A percentile compares a stretch with the other conserved stretches of the same genome.
These are phyloP conservation scores for Moesziomyces antarcticus DNA, from an alignment of 1,284 basidiomycete genomes.

Conservation along the genomic window DNA sequence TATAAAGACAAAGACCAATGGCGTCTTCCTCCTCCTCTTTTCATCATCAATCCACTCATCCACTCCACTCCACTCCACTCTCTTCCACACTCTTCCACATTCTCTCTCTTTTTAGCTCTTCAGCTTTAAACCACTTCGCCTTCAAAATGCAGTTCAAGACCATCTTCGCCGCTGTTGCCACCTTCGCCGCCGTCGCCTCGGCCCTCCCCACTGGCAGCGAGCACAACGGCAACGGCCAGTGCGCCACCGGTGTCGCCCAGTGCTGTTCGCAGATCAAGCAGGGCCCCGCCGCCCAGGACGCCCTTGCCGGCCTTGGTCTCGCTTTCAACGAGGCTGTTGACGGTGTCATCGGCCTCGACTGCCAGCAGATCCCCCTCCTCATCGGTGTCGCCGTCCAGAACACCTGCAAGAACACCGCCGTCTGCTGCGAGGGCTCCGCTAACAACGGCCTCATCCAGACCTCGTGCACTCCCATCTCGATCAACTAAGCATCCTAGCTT, in stretches of 20 bases:
- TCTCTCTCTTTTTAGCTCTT: conserved; percentile 44
- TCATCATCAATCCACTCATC: conserved; percentile 54
- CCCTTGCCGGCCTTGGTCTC: conserved; percentile 52
- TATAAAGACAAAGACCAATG: conserved; percentile 43
- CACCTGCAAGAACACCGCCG: conserved; percentile 49
- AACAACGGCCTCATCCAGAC: conserved; percentile 56
- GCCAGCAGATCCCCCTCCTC: conserved; percentile 44
- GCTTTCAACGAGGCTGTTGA: conserved; percentile 46
- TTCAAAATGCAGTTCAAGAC: conserved; percentile 61
- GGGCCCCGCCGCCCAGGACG: conserved; percentile 43
- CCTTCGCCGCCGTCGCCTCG: conserved; percentile 47
- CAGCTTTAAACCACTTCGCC: conserved; percentile 25
- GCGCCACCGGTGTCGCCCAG: conserved; percentile 45
- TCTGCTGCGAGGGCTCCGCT: conserved; percentile 45
- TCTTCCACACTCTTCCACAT: conserved; percentile 33
- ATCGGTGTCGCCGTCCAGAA: conserved; percentile 33
- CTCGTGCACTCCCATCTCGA: conserved; percentile 49
- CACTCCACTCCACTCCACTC: conserved; percentile 43
- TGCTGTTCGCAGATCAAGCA: conserved; percentile 49
- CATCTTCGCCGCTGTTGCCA: conserved; percentile 48
- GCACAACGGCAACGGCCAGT: conserved; percentile 47
- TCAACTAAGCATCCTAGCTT: conserved; percentile 37
- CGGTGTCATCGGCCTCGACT: conserved; percentile 51
- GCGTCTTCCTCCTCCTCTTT: conserved; percentile 31
- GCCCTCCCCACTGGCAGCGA: conserved; percentile 27